phyloP scores from a whole-genome alignment of 2,329 filamentous ascomycete species.

The Cordyceps fumosorosea region DNA sequence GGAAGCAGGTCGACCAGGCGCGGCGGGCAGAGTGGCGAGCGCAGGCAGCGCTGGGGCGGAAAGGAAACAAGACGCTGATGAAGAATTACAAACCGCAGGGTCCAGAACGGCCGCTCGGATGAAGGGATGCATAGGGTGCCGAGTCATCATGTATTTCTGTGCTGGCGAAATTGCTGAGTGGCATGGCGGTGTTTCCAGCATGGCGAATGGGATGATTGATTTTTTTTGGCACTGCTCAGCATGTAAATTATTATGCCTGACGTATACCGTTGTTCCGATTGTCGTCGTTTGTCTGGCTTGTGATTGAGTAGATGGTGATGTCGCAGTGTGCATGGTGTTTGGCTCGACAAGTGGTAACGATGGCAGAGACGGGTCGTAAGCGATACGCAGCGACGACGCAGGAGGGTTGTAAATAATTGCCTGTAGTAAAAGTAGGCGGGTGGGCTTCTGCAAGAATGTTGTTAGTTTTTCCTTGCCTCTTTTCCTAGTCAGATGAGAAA shows the following conservation, averaged over 20 bases:
- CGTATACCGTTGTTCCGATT: not conserved
- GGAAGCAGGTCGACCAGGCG: slow-evolving; percentile 1
- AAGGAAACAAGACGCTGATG: slow-evolving; percentile 11
- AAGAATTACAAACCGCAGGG: not conserved
- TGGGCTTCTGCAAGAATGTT: not conserved
- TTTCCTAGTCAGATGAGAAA: not conserved
- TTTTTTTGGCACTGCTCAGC: not conserved
- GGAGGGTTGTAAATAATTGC: not conserved
- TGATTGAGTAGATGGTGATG: not conserved
- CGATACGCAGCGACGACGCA: not conserved
- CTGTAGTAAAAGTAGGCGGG: not conserved
- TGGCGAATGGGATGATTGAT: not conserved
- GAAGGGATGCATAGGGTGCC: not conserved
- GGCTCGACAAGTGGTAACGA: not conserved
- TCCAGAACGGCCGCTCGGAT: not conserved
- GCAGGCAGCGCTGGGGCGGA: not conserved
- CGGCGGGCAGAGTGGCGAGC: slow-evolving; percentile 1
- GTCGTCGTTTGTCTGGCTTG: not conserved
- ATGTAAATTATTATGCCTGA: not conserved
- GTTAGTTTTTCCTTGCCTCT: not conserved
- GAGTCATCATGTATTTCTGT: not conserved
- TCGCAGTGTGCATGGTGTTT: not conserved
- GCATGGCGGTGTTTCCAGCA: not conserved
- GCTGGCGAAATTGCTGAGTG: not conserved
- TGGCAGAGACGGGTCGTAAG: not conserved